A percentile compares a stretch with the other conserved stretches of the same genome.
Evolutionary conservation across 768 basidiomycete species (phyloP).

Genomic region (Cystobasidium ongulense): DNA sequence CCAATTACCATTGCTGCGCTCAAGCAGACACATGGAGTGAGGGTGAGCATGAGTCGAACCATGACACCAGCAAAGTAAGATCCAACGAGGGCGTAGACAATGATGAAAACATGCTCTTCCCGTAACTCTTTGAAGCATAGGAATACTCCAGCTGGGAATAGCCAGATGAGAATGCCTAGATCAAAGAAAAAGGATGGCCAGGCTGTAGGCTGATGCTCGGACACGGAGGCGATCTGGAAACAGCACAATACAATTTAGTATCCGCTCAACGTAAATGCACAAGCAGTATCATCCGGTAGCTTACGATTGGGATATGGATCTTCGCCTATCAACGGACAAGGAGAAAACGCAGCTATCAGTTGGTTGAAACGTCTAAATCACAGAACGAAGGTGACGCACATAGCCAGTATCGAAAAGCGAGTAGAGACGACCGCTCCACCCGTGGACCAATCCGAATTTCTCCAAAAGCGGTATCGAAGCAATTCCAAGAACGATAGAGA

Average conservation of each 20-base stretch:
- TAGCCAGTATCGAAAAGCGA: slow-evolving; percentile 99
- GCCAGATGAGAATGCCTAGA: slow-evolving; percentile 90
- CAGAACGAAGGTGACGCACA: slow-evolving; percentile 48
- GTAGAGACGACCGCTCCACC: slow-evolving; percentile 99
- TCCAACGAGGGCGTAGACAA: slow-evolving; percentile 90
- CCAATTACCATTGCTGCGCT: slow-evolving; percentile 84
- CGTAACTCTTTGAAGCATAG: slow-evolving; percentile 87
- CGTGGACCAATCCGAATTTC: slow-evolving; percentile 89
- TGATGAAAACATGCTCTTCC: slow-evolving; percentile 96
- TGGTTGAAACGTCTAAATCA: background rate
- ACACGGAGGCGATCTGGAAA: slow-evolving; percentile 83
- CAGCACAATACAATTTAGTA: slow-evolving; percentile 69
- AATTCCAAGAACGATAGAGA: slow-evolving; percentile 63
- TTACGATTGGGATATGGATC: slow-evolving; percentile 41
- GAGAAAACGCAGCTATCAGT: too few relatives aligned
- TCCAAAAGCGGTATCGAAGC: slow-evolving; percentile 70
- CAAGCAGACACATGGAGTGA: slow-evolving; percentile 95
- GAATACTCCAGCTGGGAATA: slow-evolving; percentile 93
- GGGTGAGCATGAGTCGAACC: slow-evolving; percentile 96
- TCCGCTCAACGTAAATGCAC: background rate
- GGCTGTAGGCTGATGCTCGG: slow-evolving; percentile 97
- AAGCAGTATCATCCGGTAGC: background rate
- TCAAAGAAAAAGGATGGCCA: slow-evolving; percentile 99
- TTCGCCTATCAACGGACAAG: background rate
- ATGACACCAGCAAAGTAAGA: slow-evolving; percentile 99